Base-by-base conservation (phyloP, 75 land plant species). In the Picea sitchensis region DNA sequence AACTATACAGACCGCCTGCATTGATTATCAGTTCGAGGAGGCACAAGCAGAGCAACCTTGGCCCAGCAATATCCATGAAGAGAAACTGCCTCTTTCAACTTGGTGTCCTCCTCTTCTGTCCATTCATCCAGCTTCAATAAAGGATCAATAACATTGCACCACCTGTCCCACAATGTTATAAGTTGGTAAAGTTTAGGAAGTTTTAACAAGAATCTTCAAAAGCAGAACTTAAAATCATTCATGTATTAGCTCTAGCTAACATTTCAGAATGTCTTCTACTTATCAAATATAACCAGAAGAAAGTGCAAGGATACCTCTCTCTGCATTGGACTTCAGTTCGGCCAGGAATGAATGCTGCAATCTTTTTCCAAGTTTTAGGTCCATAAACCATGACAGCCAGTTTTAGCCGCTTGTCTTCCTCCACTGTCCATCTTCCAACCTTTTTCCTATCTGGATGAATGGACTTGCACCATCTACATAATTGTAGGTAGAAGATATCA, bases 91-190 rank as follows among this genome's bases (percentile, higher is more conserved):
- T 58, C 82, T 60, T 84, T 61, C 80, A 98, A 79, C 81, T 80
- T 88, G 31, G 59, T 73, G 78, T 95, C 92, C 82, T 98, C 99
- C 78, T 95, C 96, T 75, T 83, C 75, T 9, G 91, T 93, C 99
- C 99, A 98, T 17, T 59, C 75, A n/a, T 85, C 92, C 73, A 83
- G 44, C 54, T 88, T 95, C 69, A 98, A 75, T 3, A 93, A 86
- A 58, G 99, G 98, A 87, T 98, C 96, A 23, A 95, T 81, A 74
- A 85, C 83, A 82, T 98, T 95, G 58, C 89, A 81, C 99, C 99
- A 97, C 78, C 98, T 95, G 85, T 59, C 73, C 76, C 47, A 74
- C 79, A 62, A 83, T 65, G 26, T 71, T 71, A 44, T 9, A 9
- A 51, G 73, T 31, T 20, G 26, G 26, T 26, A 26, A 26, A 77